Evolutionary conservation across 2,329 filamentous ascomycete species (phyloP), one percentile per base, ranked within the genome.

Genomic region (Macroventuria anomochaeta): DNA sequence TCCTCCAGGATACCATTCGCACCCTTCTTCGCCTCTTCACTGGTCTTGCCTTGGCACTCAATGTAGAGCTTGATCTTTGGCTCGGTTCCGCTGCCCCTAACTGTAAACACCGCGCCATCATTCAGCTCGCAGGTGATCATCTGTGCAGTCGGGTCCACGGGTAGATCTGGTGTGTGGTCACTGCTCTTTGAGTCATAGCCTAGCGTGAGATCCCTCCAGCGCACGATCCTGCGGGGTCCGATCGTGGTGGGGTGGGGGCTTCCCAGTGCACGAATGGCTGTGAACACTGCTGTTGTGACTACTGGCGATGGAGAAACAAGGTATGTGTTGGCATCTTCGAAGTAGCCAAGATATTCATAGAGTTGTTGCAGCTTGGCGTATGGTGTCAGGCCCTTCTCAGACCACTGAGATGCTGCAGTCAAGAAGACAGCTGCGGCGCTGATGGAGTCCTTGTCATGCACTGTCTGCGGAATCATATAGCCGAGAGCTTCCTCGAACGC

Each of bases 401-500:
- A 64, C 80, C 84, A 87, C 49, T 78, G 72, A 15, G 79, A 77
- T 51, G 80, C 77, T 1, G 83, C 83, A 11, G 79, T 79, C 5
- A 88, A 71, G 66, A 88, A 88, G 13, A 86, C 76, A 10, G 81
- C 78, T 3, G 85, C 83, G 2, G 85, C 84, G 5, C 83, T 80
- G 50, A 88, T 81, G 3, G 84, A 85, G 67, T 88, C 85, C 63
- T 88, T 88, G 70, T 88, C 85, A 60, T 84, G 81, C 32, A 84
- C 84, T 1, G 87, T 81, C 7, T 78, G 72, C 0, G 85, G 79
- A 48, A 88, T 85, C 85, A 88, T 88, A 69, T 86, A 88, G 1
- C 85, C 85, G 18, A 88, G 79, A 7, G 85, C 85, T 71, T 88
- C 85, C 70, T 88, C 85, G 59, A 84, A 88, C 1, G 84, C 85